These are phyloP conservation scores for Bruguiera gymnorhiza DNA, from an alignment of 345 rosid genomes.

Conservation along the genomic window DNA sequence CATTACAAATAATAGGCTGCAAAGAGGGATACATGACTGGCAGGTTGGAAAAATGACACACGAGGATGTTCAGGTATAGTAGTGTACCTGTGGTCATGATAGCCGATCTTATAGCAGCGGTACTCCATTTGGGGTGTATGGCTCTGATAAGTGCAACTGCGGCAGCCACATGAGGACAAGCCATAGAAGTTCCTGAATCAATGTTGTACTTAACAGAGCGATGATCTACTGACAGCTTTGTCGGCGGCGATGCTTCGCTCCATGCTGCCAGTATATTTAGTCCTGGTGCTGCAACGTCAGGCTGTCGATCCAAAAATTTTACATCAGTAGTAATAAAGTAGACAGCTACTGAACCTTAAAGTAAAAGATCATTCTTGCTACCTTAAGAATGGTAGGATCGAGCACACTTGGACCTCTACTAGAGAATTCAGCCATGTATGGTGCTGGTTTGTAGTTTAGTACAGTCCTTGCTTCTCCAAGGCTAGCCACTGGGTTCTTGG, in stretches of 20 bases:
- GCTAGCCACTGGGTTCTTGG: conserved; percentile 2
- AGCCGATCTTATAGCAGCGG: conserved; percentile 89
- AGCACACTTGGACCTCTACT: conserved; percentile 65
- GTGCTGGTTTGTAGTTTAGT: conserved; percentile 51
- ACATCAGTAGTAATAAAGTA: too few species aligned
- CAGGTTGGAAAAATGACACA: not conserved
- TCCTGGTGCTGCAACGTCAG: conserved; percentile 89
- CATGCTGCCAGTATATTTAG: conserved; percentile 80
- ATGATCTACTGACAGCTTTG: conserved; percentile 41
- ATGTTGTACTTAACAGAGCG: conserved; percentile 46
- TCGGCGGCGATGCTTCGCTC: conserved; percentile 54
- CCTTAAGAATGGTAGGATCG: conserved; percentile 75
- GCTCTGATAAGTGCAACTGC: conserved; percentile 70
- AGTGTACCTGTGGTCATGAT: conserved; percentile 52
- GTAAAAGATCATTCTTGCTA: conserved; percentile 10
- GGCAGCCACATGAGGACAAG: conserved; percentile 87
- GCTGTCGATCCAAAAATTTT: conserved; percentile 32
- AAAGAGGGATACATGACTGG: not conserved
- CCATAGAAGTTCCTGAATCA: conserved; percentile 81
- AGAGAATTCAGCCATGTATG: conserved; percentile 63
- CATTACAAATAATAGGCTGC: not conserved
- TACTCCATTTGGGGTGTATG: conserved; percentile 75
- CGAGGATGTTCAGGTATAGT: not conserved
- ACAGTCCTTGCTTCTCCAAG: conserved; percentile 6
- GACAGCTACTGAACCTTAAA: too few species aligned